Evolutionary conservation across 768 basidiomycete species (phyloP).

Genomic region (Suillus sp.): DNA sequence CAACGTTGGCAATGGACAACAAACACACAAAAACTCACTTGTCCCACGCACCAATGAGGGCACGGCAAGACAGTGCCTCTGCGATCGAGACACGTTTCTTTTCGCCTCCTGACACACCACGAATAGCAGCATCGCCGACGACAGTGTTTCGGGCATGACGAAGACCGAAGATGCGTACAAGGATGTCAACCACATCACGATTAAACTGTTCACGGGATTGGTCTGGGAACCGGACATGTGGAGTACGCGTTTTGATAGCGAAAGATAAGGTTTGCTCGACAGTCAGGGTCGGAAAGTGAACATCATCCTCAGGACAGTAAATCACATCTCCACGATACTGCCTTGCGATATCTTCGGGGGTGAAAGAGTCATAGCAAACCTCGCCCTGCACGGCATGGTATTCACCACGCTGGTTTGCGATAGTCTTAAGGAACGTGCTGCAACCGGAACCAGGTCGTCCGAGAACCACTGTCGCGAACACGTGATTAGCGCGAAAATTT

Average conservation of each 20-base stretch:
- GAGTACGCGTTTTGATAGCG: conserved; percentile 68
- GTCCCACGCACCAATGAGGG: conserved; percentile 82
- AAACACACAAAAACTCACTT: conserved; percentile 35
- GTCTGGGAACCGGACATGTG: background rate
- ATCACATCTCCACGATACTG: conserved; percentile 78
- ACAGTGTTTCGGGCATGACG: conserved; percentile 70
- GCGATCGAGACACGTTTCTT: conserved; percentile 82
- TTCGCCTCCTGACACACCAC: conserved; percentile 77
- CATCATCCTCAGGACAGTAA: conserved; percentile 63
- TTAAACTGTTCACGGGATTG: conserved; percentile 1
- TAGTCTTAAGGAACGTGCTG: conserved; percentile 81
- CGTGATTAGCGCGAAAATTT: background rate
- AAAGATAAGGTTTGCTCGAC: conserved; percentile 78
- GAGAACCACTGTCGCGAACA: conserved; percentile 48
- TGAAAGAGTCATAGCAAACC: conserved; percentile 78
- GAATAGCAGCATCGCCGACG: conserved; percentile 78
- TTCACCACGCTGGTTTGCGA: conserved; percentile 73
- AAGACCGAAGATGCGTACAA: conserved; percentile 76
- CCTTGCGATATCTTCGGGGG: conserved; percentile 73
- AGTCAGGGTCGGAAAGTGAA: conserved; percentile 80
- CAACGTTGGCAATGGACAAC: background rate
- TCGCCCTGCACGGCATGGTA: conserved; percentile 60
- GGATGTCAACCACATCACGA: conserved; percentile 39
- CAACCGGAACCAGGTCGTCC: conserved; percentile 87
- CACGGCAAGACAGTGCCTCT: conserved; percentile 84